Conservation (phyloP, 1,284 basidiomycete genomes). For the Neolentinus lepideus region DNA sequence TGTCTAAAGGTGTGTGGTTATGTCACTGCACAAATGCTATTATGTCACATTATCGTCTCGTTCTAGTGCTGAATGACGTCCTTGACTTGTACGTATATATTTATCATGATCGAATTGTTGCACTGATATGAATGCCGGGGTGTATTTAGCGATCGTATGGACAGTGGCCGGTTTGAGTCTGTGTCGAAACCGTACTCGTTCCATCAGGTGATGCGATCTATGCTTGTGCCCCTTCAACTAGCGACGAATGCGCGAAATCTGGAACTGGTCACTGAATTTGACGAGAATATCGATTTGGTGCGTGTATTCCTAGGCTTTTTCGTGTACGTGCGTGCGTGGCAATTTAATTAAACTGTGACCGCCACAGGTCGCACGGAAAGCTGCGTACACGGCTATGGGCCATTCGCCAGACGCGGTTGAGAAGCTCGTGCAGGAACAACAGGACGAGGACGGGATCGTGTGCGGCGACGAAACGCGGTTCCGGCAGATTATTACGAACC, state of each 20-base stretch:
- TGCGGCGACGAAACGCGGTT: constrained; percentile 77
- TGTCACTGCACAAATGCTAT: background rate
- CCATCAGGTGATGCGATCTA: constrained; percentile 75
- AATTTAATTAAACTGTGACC: too few species aligned
- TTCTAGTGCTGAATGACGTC: constrained; percentile 80
- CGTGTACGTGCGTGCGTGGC: too few species aligned
- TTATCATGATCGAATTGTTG: background rate
- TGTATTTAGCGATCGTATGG: constrained; percentile 50
- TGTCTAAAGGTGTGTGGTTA: constrained; percentile 64
- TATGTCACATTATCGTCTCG: background rate
- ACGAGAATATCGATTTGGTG: constrained; percentile 68
- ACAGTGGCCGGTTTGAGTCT: constrained; percentile 73
- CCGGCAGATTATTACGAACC: constrained; percentile 74
- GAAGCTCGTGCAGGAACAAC: constrained; percentile 31
- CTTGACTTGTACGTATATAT: constrained; percentile 60
- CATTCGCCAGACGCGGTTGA: constrained; percentile 32
- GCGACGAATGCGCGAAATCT: constrained; percentile 69
- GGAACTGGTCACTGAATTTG: constrained; percentile 63
- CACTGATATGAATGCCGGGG: constrained; percentile 3
- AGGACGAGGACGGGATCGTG: constrained; percentile 56
- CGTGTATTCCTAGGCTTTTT: too few species aligned
- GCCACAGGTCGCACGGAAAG: constrained; percentile 41
- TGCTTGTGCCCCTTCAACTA: constrained; percentile 71
- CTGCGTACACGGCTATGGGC: constrained; percentile 52
- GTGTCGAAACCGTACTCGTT: constrained; percentile 75